Percentiles rank a stretch among this genome's conserved stretches.
These are phyloP conservation scores for Solanum hybrid DNA, from an alignment of 305 asterid genomes.

Conservation along the genomic window DNA sequence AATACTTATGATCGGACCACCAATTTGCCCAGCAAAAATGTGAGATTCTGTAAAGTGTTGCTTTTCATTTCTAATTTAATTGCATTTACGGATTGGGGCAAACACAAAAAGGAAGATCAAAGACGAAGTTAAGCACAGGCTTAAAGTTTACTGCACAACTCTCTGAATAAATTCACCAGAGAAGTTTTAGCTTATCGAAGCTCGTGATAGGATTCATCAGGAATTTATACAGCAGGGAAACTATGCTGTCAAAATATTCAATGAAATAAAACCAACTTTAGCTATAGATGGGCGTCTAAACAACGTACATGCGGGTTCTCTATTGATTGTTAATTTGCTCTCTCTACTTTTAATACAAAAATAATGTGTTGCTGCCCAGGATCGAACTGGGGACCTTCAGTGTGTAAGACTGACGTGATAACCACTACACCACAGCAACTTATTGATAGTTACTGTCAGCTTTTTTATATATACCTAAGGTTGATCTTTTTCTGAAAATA, in stretches of 20 bases:
- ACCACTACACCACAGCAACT: constrained; percentile 5
- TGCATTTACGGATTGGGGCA: not conserved
- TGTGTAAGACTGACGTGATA: constrained; percentile 9
- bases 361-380: not conserved
- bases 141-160: not conserved
- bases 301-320: not conserved
- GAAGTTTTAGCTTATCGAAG: not conserved
- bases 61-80: not conserved
- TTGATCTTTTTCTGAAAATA: not conserved
- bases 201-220: not conserved
- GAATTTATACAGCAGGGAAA: not conserved
- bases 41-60: not conserved
- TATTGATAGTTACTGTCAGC: rapidly evolving
- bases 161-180: not conserved
- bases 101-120: not conserved
- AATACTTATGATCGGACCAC: not conserved
- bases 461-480: not conserved
- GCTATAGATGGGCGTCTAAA: not conserved
- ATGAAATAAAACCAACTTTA: not conserved
- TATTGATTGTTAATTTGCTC: not conserved
- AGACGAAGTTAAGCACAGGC: not conserved
- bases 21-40: not conserved
- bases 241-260: not conserved
- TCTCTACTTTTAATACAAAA: not conserved
- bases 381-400: constrained; percentile 3